phyloP scores from a whole-genome alignment of 495 filamentous ascomycete genomes.

The Tuber brumale region DNA sequence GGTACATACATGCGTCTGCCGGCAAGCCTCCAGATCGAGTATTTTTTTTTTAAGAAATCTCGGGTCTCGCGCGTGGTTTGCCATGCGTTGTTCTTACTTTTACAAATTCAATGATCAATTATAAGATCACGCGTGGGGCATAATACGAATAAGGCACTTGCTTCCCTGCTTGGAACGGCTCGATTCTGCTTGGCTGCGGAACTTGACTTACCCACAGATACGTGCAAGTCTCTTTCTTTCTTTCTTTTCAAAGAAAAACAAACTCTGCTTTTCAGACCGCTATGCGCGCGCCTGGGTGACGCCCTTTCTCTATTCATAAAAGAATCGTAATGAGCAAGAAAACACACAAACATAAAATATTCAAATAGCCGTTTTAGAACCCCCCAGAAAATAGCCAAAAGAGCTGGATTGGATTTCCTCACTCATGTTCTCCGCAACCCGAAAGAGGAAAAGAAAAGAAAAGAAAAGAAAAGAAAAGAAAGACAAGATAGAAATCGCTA shows the following conservation, averaged over 20 bases:
- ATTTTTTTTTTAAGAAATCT: neutral
- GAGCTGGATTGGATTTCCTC: neutral
- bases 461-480: conserved; percentile 16
- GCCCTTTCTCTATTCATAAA: neutral
- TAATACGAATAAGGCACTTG: neutral
- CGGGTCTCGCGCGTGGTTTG: neutral
- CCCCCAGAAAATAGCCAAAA: neutral
- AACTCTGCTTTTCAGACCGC: neutral
- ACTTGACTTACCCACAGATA: neutral
- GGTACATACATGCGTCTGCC: neutral
- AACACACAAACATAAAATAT: neutral
- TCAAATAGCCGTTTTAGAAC: neutral
- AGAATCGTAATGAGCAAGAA: neutral
- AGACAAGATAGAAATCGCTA: conserved; percentile 4
- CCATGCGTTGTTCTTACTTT: conserved; percentile 6
- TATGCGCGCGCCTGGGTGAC: neutral
- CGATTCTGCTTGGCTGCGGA: neutral
- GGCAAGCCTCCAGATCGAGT: neutral
- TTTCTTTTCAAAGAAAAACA: neutral
- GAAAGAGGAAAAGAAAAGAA: neutral
- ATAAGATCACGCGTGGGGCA: conserved; percentile 3
- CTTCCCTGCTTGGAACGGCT: neutral
- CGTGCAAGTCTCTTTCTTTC: neutral
- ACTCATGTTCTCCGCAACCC: neutral
- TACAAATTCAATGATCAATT: conserved; percentile 2